Evolutionary conservation across 345 rosid species (phyloP).

Genomic region (Nasturtium officinale): DNA sequence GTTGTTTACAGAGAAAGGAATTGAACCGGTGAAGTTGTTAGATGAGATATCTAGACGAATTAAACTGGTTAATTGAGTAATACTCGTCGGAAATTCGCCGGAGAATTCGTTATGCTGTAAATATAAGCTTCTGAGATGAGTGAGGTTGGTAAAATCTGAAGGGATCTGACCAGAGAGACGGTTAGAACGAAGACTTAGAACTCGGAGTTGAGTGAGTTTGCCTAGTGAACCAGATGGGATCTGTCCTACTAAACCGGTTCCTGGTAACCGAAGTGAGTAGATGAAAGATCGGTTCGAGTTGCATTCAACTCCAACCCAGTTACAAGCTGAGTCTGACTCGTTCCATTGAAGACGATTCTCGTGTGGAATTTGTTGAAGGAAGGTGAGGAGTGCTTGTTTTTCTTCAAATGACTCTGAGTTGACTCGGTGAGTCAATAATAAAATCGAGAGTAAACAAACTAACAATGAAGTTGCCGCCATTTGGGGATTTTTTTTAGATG

Average conservation of each 20-base stretch:
- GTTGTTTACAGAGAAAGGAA: conserved; percentile 78
- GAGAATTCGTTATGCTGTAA: conserved; percentile 66
- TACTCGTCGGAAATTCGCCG: conserved; percentile 66
- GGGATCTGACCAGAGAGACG: conserved; percentile 84
- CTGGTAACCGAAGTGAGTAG: conserved; percentile 76
- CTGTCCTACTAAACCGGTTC: conserved; percentile 72
- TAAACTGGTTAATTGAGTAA: conserved; percentile 58
- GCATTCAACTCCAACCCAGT: conserved; percentile 86
- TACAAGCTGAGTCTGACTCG: conserved; percentile 68
- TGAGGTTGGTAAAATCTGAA: conserved; percentile 74
- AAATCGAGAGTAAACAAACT: conserved; percentile 34
- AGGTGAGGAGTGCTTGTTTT: conserved; percentile 80
- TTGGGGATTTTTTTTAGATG: background rate
- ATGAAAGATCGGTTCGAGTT: conserved; percentile 57
- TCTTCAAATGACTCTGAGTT: conserved; percentile 71
- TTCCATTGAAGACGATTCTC: conserved; percentile 80
- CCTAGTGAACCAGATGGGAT: conserved; percentile 76
- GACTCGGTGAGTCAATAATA: conserved; percentile 49
- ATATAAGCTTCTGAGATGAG: conserved; percentile 71
- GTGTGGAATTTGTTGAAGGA: conserved; percentile 61
- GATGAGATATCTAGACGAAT: conserved; percentile 81
- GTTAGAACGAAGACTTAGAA: conserved; percentile 84
- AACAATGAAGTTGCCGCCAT: conserved; percentile 46
- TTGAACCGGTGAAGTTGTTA: conserved; percentile 70
- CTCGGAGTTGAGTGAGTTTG: conserved; percentile 69